A percentile compares a stretch with the other conserved stretches of the same genome.
Evolutionary conservation across 768 basidiomycete species (phyloP).

Genomic region (Trametes cubensis): DNA sequence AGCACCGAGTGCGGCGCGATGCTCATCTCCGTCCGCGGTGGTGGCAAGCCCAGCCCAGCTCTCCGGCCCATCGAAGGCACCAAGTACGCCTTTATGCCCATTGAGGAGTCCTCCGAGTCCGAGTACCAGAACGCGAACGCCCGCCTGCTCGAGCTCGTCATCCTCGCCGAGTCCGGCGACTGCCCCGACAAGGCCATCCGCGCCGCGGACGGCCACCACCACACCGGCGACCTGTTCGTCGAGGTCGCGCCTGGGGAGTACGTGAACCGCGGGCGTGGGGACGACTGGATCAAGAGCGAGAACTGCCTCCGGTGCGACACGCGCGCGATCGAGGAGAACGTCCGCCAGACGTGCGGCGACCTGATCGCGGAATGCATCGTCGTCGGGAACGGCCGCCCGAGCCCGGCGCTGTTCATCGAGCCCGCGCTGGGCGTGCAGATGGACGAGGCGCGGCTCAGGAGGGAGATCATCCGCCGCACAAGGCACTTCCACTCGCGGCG

Average conservation of each 20-base stretch:
- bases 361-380: slow-evolving; percentile 71
- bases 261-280: slow-evolving; percentile 66
- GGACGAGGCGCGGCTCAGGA: slow-evolving; percentile 54
- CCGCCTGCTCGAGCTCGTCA: slow-evolving; percentile 63
- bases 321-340: slow-evolving; percentile 64
- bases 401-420: slow-evolving; percentile 73
- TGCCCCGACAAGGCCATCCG: slow-evolving; percentile 63
- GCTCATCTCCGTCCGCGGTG: slow-evolving; percentile 57
- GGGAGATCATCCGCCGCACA: slow-evolving; percentile 69
- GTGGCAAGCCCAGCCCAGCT: slow-evolving; percentile 21
- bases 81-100: slow-evolving; percentile 43
- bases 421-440: slow-evolving; percentile 48
- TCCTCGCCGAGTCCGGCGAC: slow-evolving; percentile 62
- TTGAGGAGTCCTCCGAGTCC: slow-evolving; percentile 41
- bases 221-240: slow-evolving; percentile 76
- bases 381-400: slow-evolving; percentile 71
- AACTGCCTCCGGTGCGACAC: slow-evolving; percentile 74
- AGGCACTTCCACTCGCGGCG: slow-evolving; percentile 68
- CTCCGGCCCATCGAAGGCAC: slow-evolving; percentile 30
- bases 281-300: slow-evolving; percentile 81
- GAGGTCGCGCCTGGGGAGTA: slow-evolving; percentile 58
- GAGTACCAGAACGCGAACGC: slow-evolving; percentile 54
- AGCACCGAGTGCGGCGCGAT: slow-evolving; percentile 76
- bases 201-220: slow-evolving; percentile 63
- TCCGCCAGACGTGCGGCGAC: slow-evolving; percentile 58